Conservation (phyloP, 441 rosid genomes). For the Euphorbia celastroides region DNA sequence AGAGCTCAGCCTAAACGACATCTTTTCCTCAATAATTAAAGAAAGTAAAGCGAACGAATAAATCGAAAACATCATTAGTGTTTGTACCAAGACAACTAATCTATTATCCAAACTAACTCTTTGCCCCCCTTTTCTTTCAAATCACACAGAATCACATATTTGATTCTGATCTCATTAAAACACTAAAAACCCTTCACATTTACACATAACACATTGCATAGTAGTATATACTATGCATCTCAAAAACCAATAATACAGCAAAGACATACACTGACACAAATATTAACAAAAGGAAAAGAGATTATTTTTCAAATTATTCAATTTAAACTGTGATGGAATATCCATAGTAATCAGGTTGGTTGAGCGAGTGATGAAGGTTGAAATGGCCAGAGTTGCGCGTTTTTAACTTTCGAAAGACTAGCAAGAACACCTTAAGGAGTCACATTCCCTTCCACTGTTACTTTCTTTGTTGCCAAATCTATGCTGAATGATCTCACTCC, state of each 20-base stretch:
- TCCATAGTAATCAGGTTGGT: no score
- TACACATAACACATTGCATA: neutral
- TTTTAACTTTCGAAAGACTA: conserved; percentile 75
- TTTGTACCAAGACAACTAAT: neutral
- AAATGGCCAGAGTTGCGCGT: conserved; percentile 81
- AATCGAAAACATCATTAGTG: neutral
- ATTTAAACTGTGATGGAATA: no score
- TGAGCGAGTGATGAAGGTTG: conserved; percentile 23
- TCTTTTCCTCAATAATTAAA: conserved; percentile 9
- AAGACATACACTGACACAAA: neutral
- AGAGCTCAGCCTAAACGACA: conserved; percentile 20
- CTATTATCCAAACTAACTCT: no score
- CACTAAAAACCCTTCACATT: neutral
- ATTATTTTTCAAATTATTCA: no score
- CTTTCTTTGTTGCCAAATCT: conserved; percentile 79
- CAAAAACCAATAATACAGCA: conserved; percentile 7
- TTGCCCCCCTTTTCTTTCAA: neutral
- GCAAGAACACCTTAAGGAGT: conserved; percentile 60
- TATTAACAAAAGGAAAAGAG: neutral
- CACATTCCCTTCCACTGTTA: conserved; percentile 72
- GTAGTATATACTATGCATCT: neutral
- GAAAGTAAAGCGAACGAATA: conserved; percentile 1
- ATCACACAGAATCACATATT: no score
- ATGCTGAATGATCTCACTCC: conserved; percentile 86
- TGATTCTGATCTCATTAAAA: neutral